These are phyloP conservation scores for Ulmus americana DNA, from an alignment of 331 rosid genomes.

Conservation along the genomic window DNA sequence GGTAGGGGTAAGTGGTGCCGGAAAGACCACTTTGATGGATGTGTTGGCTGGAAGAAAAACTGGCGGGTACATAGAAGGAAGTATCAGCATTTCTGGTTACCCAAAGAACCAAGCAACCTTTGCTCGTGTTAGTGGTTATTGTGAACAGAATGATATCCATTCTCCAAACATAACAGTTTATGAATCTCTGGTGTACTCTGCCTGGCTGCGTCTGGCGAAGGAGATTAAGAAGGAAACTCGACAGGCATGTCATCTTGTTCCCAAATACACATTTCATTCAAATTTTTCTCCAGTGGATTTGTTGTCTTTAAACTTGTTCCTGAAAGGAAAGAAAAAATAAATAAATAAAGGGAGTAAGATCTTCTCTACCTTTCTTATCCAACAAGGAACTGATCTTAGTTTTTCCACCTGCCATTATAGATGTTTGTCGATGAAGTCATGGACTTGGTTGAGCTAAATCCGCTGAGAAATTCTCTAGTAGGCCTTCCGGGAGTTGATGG, in stretches of 20 bases:
- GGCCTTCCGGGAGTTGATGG: slow-evolving; percentile 71
- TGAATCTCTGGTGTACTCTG: slow-evolving; percentile 59
- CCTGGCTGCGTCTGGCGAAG: slow-evolving; percentile 62
- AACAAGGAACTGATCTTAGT: background rate
- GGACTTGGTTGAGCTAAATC: slow-evolving; percentile 39
- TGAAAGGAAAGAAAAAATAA: too few relatives aligned
- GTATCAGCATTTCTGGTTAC: slow-evolving; percentile 57
- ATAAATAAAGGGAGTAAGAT: too few relatives aligned
- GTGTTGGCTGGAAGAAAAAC: slow-evolving; percentile 77
- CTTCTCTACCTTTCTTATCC: background rate
- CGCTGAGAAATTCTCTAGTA: slow-evolving; percentile 50
- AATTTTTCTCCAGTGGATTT: too few relatives aligned
- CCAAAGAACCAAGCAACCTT: slow-evolving; percentile 67
- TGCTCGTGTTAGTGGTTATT: slow-evolving; percentile 62
- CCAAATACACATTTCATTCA: background rate
- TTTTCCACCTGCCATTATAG: slow-evolving; percentile 24
- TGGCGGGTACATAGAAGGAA: slow-evolving; percentile 61
- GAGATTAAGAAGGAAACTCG: slow-evolving; percentile 40
- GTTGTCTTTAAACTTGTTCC: too few relatives aligned
- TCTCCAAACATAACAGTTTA: slow-evolving; percentile 58
- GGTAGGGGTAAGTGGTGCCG: slow-evolving; percentile 75
- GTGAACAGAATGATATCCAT: slow-evolving; percentile 75
- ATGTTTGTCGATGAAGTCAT: slow-evolving; percentile 39
- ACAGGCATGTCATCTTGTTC: slow-evolving; percentile 32
- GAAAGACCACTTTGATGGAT: slow-evolving; percentile 80